Percentiles rank a stretch among this genome's conserved stretches.
These are phyloP conservation scores for Penicillium sp. DNA, from an alignment of 2,329 filamentous ascomycete species.

Conservation along the genomic window DNA sequence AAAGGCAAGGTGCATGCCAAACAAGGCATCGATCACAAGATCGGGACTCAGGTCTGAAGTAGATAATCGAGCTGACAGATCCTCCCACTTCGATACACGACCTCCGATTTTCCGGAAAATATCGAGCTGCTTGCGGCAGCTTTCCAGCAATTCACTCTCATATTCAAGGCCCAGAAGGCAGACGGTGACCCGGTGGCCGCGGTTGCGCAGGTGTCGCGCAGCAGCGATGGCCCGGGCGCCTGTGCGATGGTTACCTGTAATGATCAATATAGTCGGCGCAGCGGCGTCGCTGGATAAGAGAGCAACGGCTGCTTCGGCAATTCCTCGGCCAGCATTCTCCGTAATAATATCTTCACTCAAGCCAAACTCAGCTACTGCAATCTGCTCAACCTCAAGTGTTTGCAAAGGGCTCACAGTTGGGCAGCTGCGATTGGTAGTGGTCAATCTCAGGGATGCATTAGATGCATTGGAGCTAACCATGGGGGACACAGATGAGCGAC, in stretches of 20 bases:
- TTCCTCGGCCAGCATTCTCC: conserved; percentile 85
- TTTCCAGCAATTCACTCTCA: conserved; percentile 76
- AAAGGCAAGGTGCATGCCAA: conserved; percentile 84
- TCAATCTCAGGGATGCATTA: conserved; percentile 52
- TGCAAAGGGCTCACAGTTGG: conserved; percentile 69
- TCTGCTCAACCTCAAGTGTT: conserved; percentile 90
- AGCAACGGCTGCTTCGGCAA: conserved; percentile 76
- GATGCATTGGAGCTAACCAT: conserved; percentile 39
- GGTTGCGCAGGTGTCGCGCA: conserved; percentile 81
- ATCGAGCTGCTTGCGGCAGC: conserved; percentile 76
- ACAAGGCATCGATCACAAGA: conserved; percentile 82
- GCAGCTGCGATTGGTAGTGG: conserved; percentile 56
- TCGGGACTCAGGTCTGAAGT: conserved; percentile 67
- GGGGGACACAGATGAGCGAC: conserved; percentile 45
- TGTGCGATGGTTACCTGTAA: conserved; percentile 95
- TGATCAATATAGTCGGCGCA: conserved; percentile 66
- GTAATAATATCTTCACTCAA: conserved; percentile 87
- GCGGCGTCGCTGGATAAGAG: conserved; percentile 60
- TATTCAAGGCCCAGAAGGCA: conserved; percentile 84
- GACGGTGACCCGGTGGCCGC: conserved; percentile 76
- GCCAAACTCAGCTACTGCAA: conserved; percentile 82
- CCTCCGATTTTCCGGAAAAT: conserved; percentile 84
- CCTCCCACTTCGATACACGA: conserved; percentile 64
- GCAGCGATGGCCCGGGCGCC: conserved; percentile 83
- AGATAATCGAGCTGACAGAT: conserved; percentile 52